Conservation (phyloP, 768 basidiomycete genomes). For the Tulasnella calospora region DNA sequence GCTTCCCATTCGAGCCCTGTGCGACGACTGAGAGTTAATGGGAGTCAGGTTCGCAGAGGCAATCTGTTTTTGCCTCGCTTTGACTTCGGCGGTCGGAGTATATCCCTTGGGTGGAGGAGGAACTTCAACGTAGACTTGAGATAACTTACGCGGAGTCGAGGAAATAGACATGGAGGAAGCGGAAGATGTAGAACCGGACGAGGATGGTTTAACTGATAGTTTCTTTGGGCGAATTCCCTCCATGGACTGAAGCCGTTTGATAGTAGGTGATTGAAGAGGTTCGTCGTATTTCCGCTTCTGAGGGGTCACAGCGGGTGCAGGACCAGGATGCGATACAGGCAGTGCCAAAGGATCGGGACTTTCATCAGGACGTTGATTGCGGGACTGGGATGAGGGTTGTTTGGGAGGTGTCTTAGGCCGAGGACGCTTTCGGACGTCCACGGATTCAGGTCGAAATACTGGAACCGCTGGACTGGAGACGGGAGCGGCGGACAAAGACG, state of each 20-base stretch:
- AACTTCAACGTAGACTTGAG: conserved; percentile 38
- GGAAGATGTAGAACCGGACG: conserved; percentile 33
- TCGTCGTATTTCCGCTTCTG: conserved; percentile 65
- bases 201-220: conserved; percentile 26
- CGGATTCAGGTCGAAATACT: neutral
- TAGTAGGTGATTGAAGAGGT: conserved; percentile 55
- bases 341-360: conserved; percentile 49
- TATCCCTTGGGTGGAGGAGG: conserved; percentile 36
- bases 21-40: conserved; percentile 41
- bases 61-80: conserved; percentile 28
- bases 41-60: conserved; percentile 42
- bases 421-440: neutral
- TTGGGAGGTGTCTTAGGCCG: conserved; percentile 7
- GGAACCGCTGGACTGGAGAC: conserved; percentile 31
- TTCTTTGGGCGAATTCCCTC: conserved; percentile 29
- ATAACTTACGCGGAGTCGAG: conserved; percentile 32
- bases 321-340: conserved; percentile 28
- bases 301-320: conserved; percentile 46
- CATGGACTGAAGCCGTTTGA: conserved; percentile 51
- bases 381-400: neutral
- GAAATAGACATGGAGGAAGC: conserved; percentile 33
- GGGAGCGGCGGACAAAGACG: conserved; percentile 31
- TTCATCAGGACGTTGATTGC: conserved; percentile 26
- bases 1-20: conserved; percentile 43
- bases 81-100: conserved; percentile 35